Conservation (phyloP, 1,284 basidiomycete genomes). For the Sanghuangporus weigelae region DNA sequence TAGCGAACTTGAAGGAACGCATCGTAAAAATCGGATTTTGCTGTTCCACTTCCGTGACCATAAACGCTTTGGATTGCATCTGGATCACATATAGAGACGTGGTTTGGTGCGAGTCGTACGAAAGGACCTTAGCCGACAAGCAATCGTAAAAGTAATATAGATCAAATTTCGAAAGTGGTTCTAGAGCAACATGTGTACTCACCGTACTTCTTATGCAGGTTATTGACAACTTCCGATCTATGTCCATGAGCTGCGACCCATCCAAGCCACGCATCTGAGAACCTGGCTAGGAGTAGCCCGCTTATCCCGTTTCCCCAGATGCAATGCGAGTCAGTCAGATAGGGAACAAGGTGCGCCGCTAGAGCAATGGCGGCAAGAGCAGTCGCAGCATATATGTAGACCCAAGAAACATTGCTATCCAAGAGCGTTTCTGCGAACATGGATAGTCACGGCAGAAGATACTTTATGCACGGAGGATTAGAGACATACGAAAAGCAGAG, state of each 20-base stretch:
- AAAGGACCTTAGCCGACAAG: constrained; percentile 49
- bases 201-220: constrained; percentile 77
- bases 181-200: constrained; percentile 31
- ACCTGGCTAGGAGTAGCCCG: constrained; percentile 72
- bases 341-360: constrained; percentile 50
- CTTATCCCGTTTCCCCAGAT: constrained; percentile 50
- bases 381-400: too few relatives aligned
- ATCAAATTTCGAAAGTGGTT: too few relatives aligned
- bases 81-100: constrained; percentile 81
- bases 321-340: constrained; percentile 51
- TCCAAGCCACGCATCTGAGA: constrained; percentile 77
- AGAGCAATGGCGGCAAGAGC: background rate
- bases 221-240: constrained; percentile 72
- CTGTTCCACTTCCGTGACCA: constrained; percentile 74
- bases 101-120: constrained; percentile 83
- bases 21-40: constrained; percentile 80
- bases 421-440: too few relatives aligned
- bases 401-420: too few relatives aligned
- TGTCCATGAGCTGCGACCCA: constrained; percentile 61
- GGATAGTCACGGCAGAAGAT: too few relatives aligned
- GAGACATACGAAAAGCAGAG: background rate
- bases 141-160: too few relatives aligned
- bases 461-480: too few relatives aligned
- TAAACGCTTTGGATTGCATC: constrained; percentile 73
- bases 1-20: constrained; percentile 71